Conservation (phyloP, 768 basidiomycete genomes). For the Rossbeevera mucosa region DNA sequence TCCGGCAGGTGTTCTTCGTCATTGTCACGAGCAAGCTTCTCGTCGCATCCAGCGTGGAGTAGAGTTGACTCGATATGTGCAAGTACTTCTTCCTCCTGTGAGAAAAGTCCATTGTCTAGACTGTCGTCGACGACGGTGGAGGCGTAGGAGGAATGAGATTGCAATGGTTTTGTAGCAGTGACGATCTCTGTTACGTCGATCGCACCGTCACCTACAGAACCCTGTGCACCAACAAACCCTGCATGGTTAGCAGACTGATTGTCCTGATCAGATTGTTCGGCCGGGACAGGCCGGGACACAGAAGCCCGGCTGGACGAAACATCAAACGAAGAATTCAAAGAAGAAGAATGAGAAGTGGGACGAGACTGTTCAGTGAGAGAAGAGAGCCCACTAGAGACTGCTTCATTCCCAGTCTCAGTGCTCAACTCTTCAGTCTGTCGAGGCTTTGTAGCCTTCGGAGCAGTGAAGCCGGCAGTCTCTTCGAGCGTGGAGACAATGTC, state of each 20-base stretch:
- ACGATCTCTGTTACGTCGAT: constrained; percentile 3
- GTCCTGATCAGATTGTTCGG: constrained; percentile 34
- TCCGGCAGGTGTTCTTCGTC: constrained; percentile 51
- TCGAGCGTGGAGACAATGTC: constrained; percentile 19
- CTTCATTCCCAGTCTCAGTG: constrained; percentile 20
- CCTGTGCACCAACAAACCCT: constrained; percentile 45
- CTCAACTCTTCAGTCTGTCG: constrained; percentile 5
- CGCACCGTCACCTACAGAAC: constrained; percentile 15
- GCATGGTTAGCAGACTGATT: constrained; percentile 45
- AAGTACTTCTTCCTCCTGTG: constrained; percentile 25
- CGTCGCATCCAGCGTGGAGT: constrained; percentile 10
- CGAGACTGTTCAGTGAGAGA: constrained; percentile 30
- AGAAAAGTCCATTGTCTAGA: constrained; percentile 28
- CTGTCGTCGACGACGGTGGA: constrained; percentile 51
- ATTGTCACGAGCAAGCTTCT: constrained; percentile 18
- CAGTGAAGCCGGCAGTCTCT: constrained; percentile 15
- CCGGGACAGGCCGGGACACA: constrained; percentile 23
- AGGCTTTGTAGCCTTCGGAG: constrained; percentile 22
- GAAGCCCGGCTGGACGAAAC: constrained; percentile 48
- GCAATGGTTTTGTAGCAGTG: constrained; percentile 32
- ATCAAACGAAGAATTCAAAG: constrained; percentile 32
- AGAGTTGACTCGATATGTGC: constrained; percentile 20
- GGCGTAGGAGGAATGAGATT: constrained; percentile 42
- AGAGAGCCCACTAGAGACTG: constrained; percentile 15
- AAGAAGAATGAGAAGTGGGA: constrained; percentile 28